A percentile compares a stretch with the other conserved stretches of the same genome.
These are phyloP conservation scores for Coccomyxa sp. DNA, from an alignment of 139 green algal species.

Conservation along the genomic window DNA sequence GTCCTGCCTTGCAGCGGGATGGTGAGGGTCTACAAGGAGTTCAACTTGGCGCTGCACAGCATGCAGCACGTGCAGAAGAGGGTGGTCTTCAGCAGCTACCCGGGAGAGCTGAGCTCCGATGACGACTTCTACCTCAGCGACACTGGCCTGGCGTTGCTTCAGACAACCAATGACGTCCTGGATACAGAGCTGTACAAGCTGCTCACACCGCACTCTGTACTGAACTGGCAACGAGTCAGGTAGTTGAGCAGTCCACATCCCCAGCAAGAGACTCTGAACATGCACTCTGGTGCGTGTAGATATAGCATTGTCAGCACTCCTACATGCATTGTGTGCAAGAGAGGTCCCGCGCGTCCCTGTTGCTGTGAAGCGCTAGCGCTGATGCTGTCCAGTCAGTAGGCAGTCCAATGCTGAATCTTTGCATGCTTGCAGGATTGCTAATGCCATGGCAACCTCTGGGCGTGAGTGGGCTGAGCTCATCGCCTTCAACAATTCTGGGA, in stretches of 20 bases:
- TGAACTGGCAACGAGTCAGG: constrained; percentile 59
- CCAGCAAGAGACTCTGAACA: no score
- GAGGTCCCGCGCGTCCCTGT: no score
- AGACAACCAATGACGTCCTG: constrained; percentile 59
- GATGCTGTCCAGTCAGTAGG: no score
- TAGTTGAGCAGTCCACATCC: background rate
- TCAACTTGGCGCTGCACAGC: constrained; percentile 37
- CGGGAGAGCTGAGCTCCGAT: constrained; percentile 39
- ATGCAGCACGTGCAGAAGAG: constrained; percentile 11
- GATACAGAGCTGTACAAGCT: constrained; percentile 45
- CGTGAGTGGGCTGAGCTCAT: constrained; percentile 49
- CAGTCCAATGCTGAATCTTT: no score
- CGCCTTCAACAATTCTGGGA: constrained; percentile 48
- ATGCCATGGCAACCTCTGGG: constrained; percentile 47
- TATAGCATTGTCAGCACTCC: no score
- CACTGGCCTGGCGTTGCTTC: constrained; percentile 42
- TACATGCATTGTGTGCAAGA: no score
- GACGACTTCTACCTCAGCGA: constrained; percentile 58
- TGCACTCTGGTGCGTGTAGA: no score
- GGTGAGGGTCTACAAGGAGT: constrained; percentile 65
- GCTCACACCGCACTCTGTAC: constrained; percentile 28
- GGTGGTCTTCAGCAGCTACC: constrained; percentile 60
- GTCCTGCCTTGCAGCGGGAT: background rate
- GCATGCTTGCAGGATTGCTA: constrained; percentile 50
- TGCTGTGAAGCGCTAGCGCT: no score